Conservation (phyloP, 2,329 filamentous ascomycete species). For the Chrysosphaeria jannelii region DNA sequence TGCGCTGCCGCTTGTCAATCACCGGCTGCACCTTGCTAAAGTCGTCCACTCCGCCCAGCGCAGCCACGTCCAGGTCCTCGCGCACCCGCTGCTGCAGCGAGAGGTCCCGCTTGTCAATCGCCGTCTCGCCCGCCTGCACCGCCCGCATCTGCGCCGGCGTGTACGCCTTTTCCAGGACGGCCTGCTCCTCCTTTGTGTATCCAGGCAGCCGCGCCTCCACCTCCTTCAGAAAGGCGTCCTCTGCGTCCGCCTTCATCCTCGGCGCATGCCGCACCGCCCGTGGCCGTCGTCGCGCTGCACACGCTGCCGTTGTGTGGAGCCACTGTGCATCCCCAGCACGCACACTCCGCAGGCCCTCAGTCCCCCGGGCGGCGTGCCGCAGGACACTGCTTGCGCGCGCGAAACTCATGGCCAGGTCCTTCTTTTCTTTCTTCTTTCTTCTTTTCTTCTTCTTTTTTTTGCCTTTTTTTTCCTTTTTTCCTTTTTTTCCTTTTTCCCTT, state of each 20-base stretch:
- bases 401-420: too few relatives aligned
- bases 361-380: too few relatives aligned
- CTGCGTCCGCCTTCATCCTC: conserved; percentile 8
- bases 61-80: conserved; percentile 36
- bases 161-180: conserved; percentile 33
- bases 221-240: conserved; percentile 15
- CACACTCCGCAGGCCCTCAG: too few relatives aligned
- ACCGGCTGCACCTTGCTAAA: conserved; percentile 48
- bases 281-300: conserved; percentile 15
- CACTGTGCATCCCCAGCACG: too few relatives aligned
- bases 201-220: conserved; percentile 21
- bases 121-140: conserved; percentile 50
- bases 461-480: too few relatives aligned
- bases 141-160: conserved; percentile 55
- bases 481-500: too few relatives aligned
- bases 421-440: too few relatives aligned
- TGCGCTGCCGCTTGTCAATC: conserved; percentile 35
- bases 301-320: conserved; percentile 21
- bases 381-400: too few relatives aligned
- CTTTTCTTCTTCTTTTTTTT: too few relatives aligned
- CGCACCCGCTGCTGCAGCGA: conserved; percentile 41
- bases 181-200: conserved; percentile 37
- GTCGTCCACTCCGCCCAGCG: conserved; percentile 43
- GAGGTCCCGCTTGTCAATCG: conserved; percentile 46
- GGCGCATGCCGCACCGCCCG: conserved; percentile 19